Evolutionary conservation across 768 basidiomycete genomes (phyloP).

Genomic region (Tulasnella sp.): DNA sequence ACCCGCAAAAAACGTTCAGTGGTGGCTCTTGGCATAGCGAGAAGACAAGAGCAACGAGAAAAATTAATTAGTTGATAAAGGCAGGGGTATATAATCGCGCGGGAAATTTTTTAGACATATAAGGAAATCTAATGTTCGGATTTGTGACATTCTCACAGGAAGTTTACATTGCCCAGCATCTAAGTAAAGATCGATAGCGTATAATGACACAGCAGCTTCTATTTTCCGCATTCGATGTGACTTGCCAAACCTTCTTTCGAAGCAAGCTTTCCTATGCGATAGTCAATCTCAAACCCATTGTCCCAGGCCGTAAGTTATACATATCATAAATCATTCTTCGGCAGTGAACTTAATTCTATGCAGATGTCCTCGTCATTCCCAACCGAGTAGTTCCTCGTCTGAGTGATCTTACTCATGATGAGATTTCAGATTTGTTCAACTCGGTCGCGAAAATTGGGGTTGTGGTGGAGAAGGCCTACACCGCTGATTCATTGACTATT

Average conservation of each 20-base stretch:
- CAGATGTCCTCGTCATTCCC: constrained; percentile 46
- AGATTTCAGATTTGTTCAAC: constrained; percentile 67
- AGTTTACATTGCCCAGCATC: too few species aligned
- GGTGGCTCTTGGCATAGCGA: too few species aligned
- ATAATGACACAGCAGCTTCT: too few species aligned
- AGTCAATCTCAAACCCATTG: constrained; percentile 89
- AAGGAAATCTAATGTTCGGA: too few species aligned
- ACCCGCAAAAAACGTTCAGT: neutral
- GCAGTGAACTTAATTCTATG: neutral
- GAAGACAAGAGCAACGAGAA: too few species aligned
- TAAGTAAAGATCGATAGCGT: too few species aligned
- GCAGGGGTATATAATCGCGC: too few species aligned
- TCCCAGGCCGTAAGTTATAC: constrained; percentile 71
- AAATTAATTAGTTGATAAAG: too few species aligned
- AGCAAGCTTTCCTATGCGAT: constrained; percentile 63
- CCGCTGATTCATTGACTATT: constrained; percentile 71
- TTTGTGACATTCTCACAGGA: too few species aligned
- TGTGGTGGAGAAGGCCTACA: constrained; percentile 70
- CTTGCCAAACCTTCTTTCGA: constrained; percentile 40
- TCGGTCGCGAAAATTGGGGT: constrained; percentile 67
- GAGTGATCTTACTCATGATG: constrained; percentile 36
- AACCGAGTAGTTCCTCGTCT: constrained; percentile 38
- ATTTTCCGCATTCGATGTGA: constrained; percentile 23
- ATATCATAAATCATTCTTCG: neutral
- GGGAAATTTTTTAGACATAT: too few species aligned